Evolutionary conservation across 306 rosid species (phyloP).

Genomic region (Trichosanthes truncata): DNA sequence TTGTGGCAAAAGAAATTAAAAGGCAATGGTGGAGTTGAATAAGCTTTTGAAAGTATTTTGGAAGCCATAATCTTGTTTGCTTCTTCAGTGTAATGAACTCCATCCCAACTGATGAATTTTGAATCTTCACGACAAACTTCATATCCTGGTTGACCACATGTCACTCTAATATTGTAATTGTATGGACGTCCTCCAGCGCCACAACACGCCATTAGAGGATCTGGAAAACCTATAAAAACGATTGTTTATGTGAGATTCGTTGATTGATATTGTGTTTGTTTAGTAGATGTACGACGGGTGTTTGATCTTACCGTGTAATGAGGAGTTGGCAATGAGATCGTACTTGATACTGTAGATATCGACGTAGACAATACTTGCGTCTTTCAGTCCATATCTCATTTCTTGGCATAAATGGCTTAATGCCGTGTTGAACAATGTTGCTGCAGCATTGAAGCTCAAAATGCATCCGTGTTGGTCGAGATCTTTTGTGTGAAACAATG

Average conservation of each 20-base stretch:
- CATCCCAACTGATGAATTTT: slow-evolving; percentile 65
- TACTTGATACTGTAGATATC: slow-evolving; percentile 67
- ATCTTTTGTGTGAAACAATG: slow-evolving; percentile 32
- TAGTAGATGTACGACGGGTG: too few species aligned
- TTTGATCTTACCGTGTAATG: slow-evolving; percentile 45
- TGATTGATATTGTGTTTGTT: too few species aligned
- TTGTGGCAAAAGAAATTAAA: slow-evolving; percentile 61
- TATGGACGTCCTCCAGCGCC: slow-evolving; percentile 90
- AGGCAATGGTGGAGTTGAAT: slow-evolving; percentile 53
- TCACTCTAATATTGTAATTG: slow-evolving; percentile 52
- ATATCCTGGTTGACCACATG: slow-evolving; percentile 71
- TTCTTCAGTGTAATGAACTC: slow-evolving; percentile 64
- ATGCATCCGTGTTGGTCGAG: slow-evolving; percentile 66
- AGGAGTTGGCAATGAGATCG: slow-evolving; percentile 62
- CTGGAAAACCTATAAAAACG: slow-evolving; percentile 50
- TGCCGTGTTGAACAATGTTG: slow-evolving; percentile 58
- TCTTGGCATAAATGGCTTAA: slow-evolving; percentile 30
- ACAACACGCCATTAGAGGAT: slow-evolving; percentile 78
- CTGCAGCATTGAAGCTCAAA: slow-evolving; percentile 57
- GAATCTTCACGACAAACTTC: slow-evolving; percentile 59
- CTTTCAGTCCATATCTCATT: slow-evolving; percentile 49
- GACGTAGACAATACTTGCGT: slow-evolving; percentile 56
- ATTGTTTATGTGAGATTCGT: neutral
- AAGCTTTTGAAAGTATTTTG: slow-evolving; percentile 44
- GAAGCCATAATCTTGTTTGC: slow-evolving; percentile 62